Evolutionary conservation across 2,329 filamentous ascomycete genomes (phyloP), one percentile per base, ranked within the genome.

Genomic region (Rutstroemia sp.): DNA sequence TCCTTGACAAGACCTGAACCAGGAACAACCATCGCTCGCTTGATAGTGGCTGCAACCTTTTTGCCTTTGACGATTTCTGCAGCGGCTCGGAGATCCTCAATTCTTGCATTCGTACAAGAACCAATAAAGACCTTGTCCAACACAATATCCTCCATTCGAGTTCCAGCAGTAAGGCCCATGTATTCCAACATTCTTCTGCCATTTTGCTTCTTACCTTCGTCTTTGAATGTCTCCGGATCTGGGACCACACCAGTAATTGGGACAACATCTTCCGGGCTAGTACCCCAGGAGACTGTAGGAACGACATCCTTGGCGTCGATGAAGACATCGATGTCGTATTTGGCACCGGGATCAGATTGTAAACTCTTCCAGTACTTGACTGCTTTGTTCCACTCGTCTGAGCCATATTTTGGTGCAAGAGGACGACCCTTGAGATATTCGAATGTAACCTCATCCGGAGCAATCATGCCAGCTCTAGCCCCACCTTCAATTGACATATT

Each of bases 401-500:
- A 91, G 70, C 87, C 90, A 45, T 54, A 49, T 73, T 88, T 88
- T 66, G 94, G 94, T 16, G 92, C 92, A 64, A 99, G 77, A 41
- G 94, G 94, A 61, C 87, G 85, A 66, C 87, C 90, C 78, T 94
- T 94, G 67, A 99, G 87, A 71, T 97, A 99, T 64, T 95, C 90
- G 66, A 96, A 96, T 27, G 94, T 97, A 58, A 79, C 88, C 69
- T 96, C 87, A 69, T 99, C 94, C 5, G 94, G 94, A 9, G 94
- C 94, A 58, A 99, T 86, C 91, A 99, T 95, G 64, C 94, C 94
- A 59, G 92, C 92, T 75, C 94, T 83, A 49, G 94, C 94, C 73
- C 94, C 94, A 65, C 81, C 94, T 78, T 99, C 94, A 65, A 97
- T 96, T 14, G 92, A 91, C 94, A 97, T 97, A 78, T 99, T 99